Conservation (phyloP, 2,329 filamentous ascomycete genomes). For the Aspergillus terreus region DNA sequence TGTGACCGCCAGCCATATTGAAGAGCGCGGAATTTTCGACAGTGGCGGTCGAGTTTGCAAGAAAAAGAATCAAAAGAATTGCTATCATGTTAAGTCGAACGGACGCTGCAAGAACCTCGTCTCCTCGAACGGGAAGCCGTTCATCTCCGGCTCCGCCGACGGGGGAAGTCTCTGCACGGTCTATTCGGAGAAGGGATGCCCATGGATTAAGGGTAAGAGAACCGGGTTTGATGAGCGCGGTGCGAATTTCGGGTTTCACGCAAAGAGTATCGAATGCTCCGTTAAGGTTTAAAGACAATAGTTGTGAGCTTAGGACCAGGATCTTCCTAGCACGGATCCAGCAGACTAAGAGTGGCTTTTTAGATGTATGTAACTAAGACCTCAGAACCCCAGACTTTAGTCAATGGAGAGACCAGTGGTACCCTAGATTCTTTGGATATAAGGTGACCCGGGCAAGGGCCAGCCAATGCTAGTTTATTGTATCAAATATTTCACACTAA, state of each 20-base stretch:
- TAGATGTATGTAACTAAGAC: too few species aligned
- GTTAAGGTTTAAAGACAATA: background rate
- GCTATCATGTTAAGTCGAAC: background rate
- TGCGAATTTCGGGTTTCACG: background rate
- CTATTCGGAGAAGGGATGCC: background rate
- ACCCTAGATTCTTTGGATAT: too few species aligned
- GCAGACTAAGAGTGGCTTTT: too few species aligned
- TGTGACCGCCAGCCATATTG: background rate
- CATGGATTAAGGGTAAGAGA: background rate
- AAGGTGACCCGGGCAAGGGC: too few species aligned
- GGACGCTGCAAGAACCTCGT: conserved; percentile 2
- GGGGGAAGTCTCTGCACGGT: background rate
- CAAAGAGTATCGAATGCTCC: conserved; percentile 1
- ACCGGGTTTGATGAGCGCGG: background rate
- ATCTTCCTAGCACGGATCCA: too few species aligned
- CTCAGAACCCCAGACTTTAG: too few species aligned
- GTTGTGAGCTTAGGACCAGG: too few species aligned
- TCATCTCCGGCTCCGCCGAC: background rate
- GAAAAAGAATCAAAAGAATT: background rate
- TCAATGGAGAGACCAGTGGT: too few species aligned
- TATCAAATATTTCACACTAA: too few species aligned
- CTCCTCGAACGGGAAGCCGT: background rate
- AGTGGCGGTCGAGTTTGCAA: background rate
- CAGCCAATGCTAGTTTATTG: too few species aligned
- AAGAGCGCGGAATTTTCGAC: conserved; percentile 1